Evolutionary conservation across 805 yeast species (phyloP).

Genomic region (Kazachstania taianensis): DNA sequence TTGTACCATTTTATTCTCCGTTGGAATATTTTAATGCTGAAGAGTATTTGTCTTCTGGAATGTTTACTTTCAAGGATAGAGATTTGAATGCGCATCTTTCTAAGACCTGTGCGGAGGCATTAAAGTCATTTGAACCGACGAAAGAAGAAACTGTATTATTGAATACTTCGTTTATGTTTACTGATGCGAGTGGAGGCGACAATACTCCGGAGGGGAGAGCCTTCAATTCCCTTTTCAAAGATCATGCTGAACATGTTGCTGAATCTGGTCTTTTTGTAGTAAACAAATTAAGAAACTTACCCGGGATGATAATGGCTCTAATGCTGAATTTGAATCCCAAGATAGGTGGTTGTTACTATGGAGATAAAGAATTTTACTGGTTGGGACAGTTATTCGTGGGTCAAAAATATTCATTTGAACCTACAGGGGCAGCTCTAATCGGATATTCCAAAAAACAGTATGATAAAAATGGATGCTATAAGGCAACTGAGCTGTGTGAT

Average conservation of each 20-base stretch:
- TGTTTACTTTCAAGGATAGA: not conserved
- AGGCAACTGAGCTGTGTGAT: not conserved
- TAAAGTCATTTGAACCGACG: not conserved
- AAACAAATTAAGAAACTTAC: not conserved
- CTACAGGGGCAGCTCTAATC: not conserved
- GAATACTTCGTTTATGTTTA: not conserved
- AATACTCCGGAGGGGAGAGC: not conserved
- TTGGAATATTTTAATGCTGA: constrained; percentile 20
- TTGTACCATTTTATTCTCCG: constrained; percentile 35
- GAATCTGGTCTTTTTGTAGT: constrained; percentile 1
- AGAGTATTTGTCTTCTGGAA: constrained; percentile 15
- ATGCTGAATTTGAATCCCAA: not conserved
- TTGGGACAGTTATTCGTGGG: constrained; percentile 1
- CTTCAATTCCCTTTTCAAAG: not conserved
- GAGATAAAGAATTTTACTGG: constrained; percentile 4
- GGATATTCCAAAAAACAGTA: constrained; percentile 1
- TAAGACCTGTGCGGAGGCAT: not conserved
- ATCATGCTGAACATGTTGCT: not conserved
- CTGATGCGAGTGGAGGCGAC: not conserved
- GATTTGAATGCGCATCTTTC: not conserved
- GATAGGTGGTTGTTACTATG: not conserved
- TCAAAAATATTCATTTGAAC: not conserved
- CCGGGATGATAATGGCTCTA: not conserved
- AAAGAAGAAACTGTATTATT: not conserved
- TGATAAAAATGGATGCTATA: not conserved